Conservation (phyloP, 1,284 basidiomycete genomes). For the Apiotrichum brassicae region DNA sequence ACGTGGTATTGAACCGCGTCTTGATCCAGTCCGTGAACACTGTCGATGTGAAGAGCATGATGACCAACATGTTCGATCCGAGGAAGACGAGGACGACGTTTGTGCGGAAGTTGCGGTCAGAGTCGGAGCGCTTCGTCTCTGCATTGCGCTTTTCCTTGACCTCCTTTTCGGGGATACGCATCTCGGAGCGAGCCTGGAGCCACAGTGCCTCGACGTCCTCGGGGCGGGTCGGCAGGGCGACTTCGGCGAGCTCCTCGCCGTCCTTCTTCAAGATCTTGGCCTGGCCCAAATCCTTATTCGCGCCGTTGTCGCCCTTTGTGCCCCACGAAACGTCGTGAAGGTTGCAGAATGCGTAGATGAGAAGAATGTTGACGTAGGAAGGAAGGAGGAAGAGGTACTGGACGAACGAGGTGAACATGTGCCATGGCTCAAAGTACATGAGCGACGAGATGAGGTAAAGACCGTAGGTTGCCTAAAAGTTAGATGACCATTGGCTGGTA, state of each 20-base stretch:
- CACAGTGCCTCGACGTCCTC: conserved; percentile 84
- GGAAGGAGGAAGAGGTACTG: conserved; percentile 49
- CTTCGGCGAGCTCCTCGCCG: conserved; percentile 72
- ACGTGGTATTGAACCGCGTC: conserved; percentile 43
- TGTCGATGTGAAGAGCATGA: conserved; percentile 71
- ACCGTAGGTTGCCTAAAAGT: conserved; percentile 67
- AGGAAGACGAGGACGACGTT: conserved; percentile 81
- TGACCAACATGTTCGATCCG: conserved; percentile 76
- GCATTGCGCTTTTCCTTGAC: conserved; percentile 74
- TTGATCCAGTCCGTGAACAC: conserved; percentile 55
- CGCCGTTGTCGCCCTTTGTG: conserved; percentile 82
- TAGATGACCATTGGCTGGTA: background rate
- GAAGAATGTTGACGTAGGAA: conserved; percentile 74
- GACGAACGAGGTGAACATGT: conserved; percentile 81
- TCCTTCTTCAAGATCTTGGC: conserved; percentile 81
- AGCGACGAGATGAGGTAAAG: conserved; percentile 79
- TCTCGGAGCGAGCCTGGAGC: conserved; percentile 61
- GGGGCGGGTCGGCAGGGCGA: conserved; percentile 68
- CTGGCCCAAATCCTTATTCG: conserved; percentile 75
- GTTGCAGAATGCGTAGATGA: conserved; percentile 64
- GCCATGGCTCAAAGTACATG: conserved; percentile 85
- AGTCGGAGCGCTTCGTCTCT: conserved; percentile 83
- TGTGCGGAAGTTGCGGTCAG: conserved; percentile 47
- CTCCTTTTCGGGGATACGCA: conserved; percentile 53
- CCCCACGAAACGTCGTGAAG: conserved; percentile 79